Evolutionary conservation across 805 yeast genomes (phyloP).

Genomic region (Metschnikowia chrysomelidarum): DNA sequence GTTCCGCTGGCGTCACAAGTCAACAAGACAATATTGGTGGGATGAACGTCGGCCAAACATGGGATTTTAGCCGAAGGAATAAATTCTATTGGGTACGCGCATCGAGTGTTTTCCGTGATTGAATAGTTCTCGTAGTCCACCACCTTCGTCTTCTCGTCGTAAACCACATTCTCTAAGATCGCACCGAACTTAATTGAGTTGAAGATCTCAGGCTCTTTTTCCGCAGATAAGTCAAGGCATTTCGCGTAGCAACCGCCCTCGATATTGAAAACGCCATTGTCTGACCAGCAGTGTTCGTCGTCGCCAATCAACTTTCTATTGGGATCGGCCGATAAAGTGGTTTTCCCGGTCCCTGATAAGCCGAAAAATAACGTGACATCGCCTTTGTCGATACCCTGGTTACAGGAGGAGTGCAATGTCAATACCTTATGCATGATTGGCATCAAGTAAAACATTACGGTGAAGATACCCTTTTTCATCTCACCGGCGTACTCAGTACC

Average conservation of each 20-base stretch:
- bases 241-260: slow-evolving; percentile 99
- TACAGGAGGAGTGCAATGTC: slow-evolving; percentile 93
- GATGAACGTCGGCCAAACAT: slow-evolving; percentile 86
- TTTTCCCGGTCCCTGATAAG: slow-evolving; percentile 96
- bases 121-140: slow-evolving; percentile 83
- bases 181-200: slow-evolving; percentile 94
- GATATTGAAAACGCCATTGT: slow-evolving; percentile 96
- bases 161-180: slow-evolving; percentile 88
- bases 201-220: slow-evolving; percentile 97
- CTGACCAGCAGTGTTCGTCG: slow-evolving; percentile 99
- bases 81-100: slow-evolving; percentile 97
- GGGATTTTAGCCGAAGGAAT: slow-evolving; percentile 97
- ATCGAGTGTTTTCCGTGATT: slow-evolving; percentile 96
- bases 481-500: slow-evolving; percentile 99
- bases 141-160: slow-evolving; percentile 70
- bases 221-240: slow-evolving; percentile 83
- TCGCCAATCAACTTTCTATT: slow-evolving; percentile 93
- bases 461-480: slow-evolving; percentile 99
- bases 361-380: slow-evolving; percentile 97
- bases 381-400: slow-evolving; percentile 76
- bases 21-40: slow-evolving; percentile 84
- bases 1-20: slow-evolving; percentile 99
- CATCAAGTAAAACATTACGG: slow-evolving; percentile 98
- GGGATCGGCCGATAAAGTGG: slow-evolving; percentile 96
- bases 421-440: slow-evolving; percentile 89